Base-by-base conservation (phyloP, 192 early-diverging fungal species). In the Radiomyces spectabilis region DNA sequence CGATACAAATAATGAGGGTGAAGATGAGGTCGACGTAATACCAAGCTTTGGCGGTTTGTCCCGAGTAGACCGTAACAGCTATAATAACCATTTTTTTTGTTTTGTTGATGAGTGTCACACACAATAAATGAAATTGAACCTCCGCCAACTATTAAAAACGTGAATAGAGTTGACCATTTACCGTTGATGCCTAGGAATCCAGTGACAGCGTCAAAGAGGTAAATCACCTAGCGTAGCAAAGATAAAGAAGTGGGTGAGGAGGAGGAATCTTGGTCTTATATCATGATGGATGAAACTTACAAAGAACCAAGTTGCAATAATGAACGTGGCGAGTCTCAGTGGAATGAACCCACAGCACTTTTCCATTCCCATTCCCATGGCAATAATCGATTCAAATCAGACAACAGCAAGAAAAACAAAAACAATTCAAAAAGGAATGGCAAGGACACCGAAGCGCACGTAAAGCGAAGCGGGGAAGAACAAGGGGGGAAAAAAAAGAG, bases 261-360 rank as follows among this genome's bases (percentile, higher is more conserved):
- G 12, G 25, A 41, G 15, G 5, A 5, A 7, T 22, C 6, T 43
- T 32, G 16, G 26, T 19, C 3, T 26, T n/a, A 50, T 25, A 9
- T 19, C 16, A n/a, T 27, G 29, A 53, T 41, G 31, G 12, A 44
- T 31, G 22, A 57, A 57, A 9, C 51, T 44, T 69, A 69, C 66
- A 47, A 51, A 51, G 45, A 69, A 63, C 49, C 55, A 61, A 16
- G 63, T 44, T 26, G 66, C 55, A 49, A 69, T 69, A 25, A 69
- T 53, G 47, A 63, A 69, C 19, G 61, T 63, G 5, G 60, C 66
- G 15, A 60, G 43, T 39, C 66, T 38, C 22, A 69, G 35, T 21
- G 66, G 66, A 48, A 69, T 69, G 43, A 60, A 63, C 37, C 66
- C 57, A 44, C 66, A 69, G 26, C 66, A 69, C 40, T 59, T 62